A percentile compares a stretch with the other conserved stretches of the same genome.
phyloP scores from a whole-genome alignment of 176 grass and related monocot genomes.

The Triticum urartu region DNA sequence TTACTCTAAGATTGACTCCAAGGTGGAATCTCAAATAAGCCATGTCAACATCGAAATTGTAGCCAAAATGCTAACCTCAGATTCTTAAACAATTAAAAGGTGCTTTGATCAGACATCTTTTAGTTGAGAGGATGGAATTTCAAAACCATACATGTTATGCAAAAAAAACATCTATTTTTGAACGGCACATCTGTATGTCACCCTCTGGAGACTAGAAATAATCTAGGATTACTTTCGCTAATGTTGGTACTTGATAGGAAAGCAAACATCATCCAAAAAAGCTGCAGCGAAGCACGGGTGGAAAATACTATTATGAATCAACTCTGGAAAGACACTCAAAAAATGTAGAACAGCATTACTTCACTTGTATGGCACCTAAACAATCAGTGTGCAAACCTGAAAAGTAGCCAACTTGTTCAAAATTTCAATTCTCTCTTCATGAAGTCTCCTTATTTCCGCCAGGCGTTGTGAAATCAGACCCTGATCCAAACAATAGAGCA shows the following conservation, averaged over 20 bases:
- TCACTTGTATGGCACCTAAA: conserved; percentile 12
- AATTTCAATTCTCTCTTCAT: conserved; percentile 87
- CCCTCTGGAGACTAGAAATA: background rate
- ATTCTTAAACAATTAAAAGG: background rate
- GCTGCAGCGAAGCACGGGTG: background rate
- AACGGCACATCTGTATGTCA: background rate
- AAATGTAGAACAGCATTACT: background rate
- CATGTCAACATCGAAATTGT: background rate
- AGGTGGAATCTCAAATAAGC: background rate
- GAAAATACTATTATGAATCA: conserved; percentile 8
- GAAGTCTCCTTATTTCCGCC: conserved; percentile 70
- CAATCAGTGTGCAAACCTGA: conserved; percentile 54
- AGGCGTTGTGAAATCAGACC: conserved; percentile 64
- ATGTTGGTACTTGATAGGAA: background rate
- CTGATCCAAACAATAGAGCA: conserved; percentile 35
- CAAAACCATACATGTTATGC: background rate
- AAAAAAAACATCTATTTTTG: background rate
- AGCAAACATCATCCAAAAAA: background rate
- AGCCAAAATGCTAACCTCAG: background rate
- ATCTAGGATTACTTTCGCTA: background rate
- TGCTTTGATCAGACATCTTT: background rate
- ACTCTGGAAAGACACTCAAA: background rate
- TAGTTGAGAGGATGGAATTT: background rate
- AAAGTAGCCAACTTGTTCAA: conserved; percentile 72
- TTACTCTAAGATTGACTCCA: background rate